Conservation (phyloP, 768 basidiomycete species). For the Sistotremastrum suecicum region DNA sequence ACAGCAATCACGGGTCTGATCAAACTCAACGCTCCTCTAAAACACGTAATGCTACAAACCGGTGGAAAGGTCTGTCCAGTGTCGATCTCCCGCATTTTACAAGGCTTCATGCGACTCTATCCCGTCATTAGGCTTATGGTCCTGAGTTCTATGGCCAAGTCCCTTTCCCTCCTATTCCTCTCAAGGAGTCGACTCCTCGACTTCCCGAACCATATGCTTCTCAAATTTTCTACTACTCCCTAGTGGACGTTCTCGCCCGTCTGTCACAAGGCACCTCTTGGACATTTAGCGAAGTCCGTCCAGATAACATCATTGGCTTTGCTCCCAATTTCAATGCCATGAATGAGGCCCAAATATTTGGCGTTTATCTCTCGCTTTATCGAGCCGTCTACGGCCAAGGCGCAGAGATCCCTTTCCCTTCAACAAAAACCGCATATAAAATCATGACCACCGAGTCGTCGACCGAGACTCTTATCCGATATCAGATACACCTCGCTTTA, state of each 20-base stretch:
- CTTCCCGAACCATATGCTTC: neutral
- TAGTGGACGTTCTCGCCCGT: neutral
- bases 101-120: neutral
- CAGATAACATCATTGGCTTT: neutral
- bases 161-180: neutral
- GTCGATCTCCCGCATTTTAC: neutral
- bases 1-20: too few relatives aligned
- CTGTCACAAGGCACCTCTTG: neutral
- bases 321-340: neutral
- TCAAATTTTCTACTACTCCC: neutral
- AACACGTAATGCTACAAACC: neutral
- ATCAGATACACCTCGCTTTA: neutral
- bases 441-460: neutral
- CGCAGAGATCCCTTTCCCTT: neutral
- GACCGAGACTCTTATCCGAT: neutral
- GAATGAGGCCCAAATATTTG: neutral
- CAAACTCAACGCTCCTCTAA: neutral
- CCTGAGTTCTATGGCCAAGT: too few relatives aligned
- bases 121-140: too few relatives aligned
- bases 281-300: neutral
- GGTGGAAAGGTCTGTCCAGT: neutral
- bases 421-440: neutral
- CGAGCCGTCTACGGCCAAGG: neutral
- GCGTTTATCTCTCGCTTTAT: neutral
- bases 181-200: neutral